Conservation (phyloP, 331 rosid species). For the Malus hybrid region DNA sequence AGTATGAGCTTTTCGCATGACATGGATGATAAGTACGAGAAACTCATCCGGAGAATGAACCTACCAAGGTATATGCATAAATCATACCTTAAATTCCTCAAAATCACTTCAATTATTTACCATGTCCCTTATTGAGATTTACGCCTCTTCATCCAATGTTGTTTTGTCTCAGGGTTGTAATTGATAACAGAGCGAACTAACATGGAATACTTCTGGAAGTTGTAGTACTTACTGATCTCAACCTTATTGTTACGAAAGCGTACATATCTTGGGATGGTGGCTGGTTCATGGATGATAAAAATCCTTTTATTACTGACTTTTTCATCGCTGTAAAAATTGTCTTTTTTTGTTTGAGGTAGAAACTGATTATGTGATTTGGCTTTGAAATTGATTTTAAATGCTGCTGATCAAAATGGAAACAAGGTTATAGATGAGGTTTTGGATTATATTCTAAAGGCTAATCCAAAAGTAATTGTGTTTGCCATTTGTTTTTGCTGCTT, state of each 20-base stretch:
- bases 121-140: conserved; percentile 1
- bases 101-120: neutral
- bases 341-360: neutral
- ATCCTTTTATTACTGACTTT: neutral
- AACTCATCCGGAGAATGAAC: conserved; percentile 82
- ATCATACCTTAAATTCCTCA: conserved; percentile 2
- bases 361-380: neutral
- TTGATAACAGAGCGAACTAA: conserved; percentile 90
- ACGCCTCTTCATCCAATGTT: conserved; percentile 14
- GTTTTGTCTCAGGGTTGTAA: conserved; percentile 68
- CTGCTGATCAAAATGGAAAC: conserved; percentile 84
- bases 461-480: conserved; percentile 8
- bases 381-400: conserved; percentile 65
- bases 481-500: neutral
- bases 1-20: conserved; percentile 72
- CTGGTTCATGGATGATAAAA: conserved; percentile 98
- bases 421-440: conserved; percentile 76
- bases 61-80: conserved; percentile 62
- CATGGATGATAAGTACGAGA: conserved; percentile 65
- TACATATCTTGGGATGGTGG: conserved; percentile 92
- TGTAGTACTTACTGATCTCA: conserved; percentile 78
- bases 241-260: conserved; percentile 76
- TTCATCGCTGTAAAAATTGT: neutral
- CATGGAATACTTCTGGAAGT: conserved; percentile 85
- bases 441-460: conserved; percentile 66